phyloP scores from a whole-genome alignment of 2,329 filamentous ascomycete genomes.

The Ceratocystis diversiconidia region DNA sequence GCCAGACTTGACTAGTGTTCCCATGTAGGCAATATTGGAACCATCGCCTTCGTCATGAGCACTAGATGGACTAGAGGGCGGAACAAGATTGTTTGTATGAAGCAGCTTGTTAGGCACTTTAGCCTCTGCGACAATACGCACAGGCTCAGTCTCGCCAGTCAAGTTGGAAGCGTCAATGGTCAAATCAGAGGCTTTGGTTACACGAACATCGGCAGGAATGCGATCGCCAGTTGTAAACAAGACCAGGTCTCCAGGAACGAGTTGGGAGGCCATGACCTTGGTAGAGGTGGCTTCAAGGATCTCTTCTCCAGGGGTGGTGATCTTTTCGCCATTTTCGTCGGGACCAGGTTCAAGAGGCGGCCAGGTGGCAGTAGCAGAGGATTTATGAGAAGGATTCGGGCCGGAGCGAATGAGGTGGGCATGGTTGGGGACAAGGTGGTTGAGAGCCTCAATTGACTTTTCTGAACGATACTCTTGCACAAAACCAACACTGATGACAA shows the following conservation, averaged over 20 bases:
- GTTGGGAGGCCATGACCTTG: slow-evolving; percentile 71
- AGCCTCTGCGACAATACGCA: slow-evolving; percentile 59
- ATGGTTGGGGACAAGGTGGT: slow-evolving; percentile 84
- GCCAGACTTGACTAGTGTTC: slow-evolving; percentile 84
- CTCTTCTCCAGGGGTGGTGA: slow-evolving; percentile 46
- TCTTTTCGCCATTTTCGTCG: slow-evolving; percentile 30
- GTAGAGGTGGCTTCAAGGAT: slow-evolving; percentile 58
- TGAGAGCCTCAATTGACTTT: slow-evolving; percentile 90
- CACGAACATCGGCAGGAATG: slow-evolving; percentile 88
- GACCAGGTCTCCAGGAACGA: slow-evolving; percentile 87
- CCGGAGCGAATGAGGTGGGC: slow-evolving; percentile 72
- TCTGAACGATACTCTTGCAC: slow-evolving; percentile 96
- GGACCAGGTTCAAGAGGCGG: slow-evolving; percentile 28
- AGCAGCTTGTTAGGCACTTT: background rate
- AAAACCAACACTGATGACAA: slow-evolving; percentile 91
- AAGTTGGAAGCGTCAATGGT: slow-evolving; percentile 94
- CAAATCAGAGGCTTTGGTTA: slow-evolving; percentile 77
- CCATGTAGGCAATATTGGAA: slow-evolving; percentile 96
- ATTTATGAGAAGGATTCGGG: slow-evolving; percentile 25
- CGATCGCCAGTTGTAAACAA: slow-evolving; percentile 91
- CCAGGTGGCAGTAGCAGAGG: slow-evolving; percentile 32
- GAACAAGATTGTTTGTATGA: slow-evolving; percentile 2
- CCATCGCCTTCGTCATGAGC: slow-evolving; percentile 42
- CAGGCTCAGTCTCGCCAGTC: slow-evolving; percentile 91
- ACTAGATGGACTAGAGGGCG: slow-evolving; percentile 22